A percentile compares a stretch with the other conserved stretches of the same genome.
These are phyloP conservation scores for Coniochaeta pulveracea DNA, from an alignment of 2,329 filamentous ascomycete genomes.

Conservation along the genomic window DNA sequence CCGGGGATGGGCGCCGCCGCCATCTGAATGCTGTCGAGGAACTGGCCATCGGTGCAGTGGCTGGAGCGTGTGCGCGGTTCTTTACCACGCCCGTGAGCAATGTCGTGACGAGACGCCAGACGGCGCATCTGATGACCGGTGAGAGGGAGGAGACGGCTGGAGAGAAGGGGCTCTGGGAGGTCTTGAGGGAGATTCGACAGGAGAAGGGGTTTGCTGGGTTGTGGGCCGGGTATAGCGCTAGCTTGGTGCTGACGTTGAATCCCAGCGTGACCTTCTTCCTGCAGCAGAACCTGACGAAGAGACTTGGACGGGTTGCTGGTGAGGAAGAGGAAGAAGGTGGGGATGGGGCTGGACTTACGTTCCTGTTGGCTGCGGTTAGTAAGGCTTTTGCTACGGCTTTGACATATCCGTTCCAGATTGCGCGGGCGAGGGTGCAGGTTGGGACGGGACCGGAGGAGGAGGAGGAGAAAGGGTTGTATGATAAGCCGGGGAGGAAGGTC, in stretches of 20 bases:
- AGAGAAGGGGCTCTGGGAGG: slow-evolving; percentile 37
- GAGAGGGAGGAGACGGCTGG: slow-evolving; percentile 11
- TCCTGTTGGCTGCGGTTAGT: slow-evolving; percentile 57
- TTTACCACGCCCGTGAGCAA: slow-evolving; percentile 75
- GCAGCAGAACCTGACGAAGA: slow-evolving; percentile 58
- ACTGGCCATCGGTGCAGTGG: slow-evolving; percentile 59
- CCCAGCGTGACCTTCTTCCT: slow-evolving; percentile 79
- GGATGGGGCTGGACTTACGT: slow-evolving; percentile 20
- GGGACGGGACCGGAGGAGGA: slow-evolving; percentile 20
- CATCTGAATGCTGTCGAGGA: slow-evolving; percentile 57
- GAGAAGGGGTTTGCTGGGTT: slow-evolving; percentile 63
- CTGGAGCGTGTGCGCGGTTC: slow-evolving; percentile 63
- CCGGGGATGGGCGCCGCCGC: slow-evolving; percentile 17
- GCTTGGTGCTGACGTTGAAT: slow-evolving; percentile 70
- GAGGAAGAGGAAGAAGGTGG: slow-evolving; percentile 15
- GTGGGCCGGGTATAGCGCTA: slow-evolving; percentile 82
- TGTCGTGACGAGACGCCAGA: slow-evolving; percentile 74
- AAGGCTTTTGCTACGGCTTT: slow-evolving; percentile 67
- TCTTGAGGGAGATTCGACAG: slow-evolving; percentile 48
- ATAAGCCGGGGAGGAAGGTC: slow-evolving; percentile 9
- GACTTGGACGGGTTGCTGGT: slow-evolving; percentile 37
- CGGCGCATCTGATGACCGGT: slow-evolving; percentile 30
- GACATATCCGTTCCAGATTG: slow-evolving; percentile 78
- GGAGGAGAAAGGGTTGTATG: slow-evolving; percentile 7
- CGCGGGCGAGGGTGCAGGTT: slow-evolving; percentile 69